Evolutionary conservation across 345 rosid genomes (phyloP).

Genomic region (Aurinia saxatilis): DNA sequence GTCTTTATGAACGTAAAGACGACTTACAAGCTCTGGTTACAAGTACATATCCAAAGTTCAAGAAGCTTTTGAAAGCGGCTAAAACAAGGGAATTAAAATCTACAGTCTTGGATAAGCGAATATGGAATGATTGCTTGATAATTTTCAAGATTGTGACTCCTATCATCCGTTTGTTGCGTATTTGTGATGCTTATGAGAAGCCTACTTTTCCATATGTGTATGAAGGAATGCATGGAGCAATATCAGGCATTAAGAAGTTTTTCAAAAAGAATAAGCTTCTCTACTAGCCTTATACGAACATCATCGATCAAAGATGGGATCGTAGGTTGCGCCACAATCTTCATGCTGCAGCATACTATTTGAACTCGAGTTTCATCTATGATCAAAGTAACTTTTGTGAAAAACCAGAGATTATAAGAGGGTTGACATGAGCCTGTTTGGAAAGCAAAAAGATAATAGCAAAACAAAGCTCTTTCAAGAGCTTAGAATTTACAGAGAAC

Average conservation of each 20-base stretch:
- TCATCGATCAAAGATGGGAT: not conserved
- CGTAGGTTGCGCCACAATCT: not conserved
- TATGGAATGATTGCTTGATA: not conserved
- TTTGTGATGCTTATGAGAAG: not conserved
- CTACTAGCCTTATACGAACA: not conserved
- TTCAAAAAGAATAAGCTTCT: not conserved
- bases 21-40: not conserved
- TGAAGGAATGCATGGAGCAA: not conserved
- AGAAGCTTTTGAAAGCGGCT: not conserved
- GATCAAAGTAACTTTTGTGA: not conserved
- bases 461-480: not conserved
- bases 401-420: not conserved
- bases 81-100: not conserved
- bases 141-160: not conserved
- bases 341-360: not conserved
- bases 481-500: not conserved
- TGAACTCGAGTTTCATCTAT: not conserved
- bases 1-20: not conserved
- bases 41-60: not conserved
- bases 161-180: not conserved
- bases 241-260: not conserved
- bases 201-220: not conserved
- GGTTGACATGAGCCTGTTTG: not conserved
- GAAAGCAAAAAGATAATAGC: not conserved
- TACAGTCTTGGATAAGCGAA: not conserved